Evolutionary conservation across 495 filamentous ascomycete genomes (phyloP).

Genomic region (Neurospora sp.): DNA sequence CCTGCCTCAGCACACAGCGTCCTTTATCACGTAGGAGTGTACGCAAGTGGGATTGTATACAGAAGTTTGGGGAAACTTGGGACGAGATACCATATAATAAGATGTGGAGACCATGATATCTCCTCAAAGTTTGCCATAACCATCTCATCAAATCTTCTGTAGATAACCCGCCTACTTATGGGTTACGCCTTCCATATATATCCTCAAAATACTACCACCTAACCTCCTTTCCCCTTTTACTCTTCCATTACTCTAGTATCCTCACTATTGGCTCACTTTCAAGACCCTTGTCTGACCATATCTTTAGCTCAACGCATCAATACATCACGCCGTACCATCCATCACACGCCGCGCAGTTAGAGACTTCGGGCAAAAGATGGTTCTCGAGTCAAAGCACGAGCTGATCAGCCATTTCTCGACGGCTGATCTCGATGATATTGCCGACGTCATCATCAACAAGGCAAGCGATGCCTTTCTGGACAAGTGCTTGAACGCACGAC

Average conservation of each 20-base stretch:
- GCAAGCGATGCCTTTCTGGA: conserved; percentile 39
- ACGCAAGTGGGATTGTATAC: not conserved
- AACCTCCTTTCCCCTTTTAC: not conserved
- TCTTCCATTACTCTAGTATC: not conserved
- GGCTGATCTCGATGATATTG: conserved; percentile 30
- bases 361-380: conserved; percentile 38
- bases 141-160: not conserved
- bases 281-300: not conserved
- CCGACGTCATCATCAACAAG: conserved; percentile 28
- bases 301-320: conserved; percentile 35
- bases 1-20: not conserved
- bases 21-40: not conserved
- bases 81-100: not conserved
- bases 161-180: not conserved
- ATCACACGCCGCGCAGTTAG: conserved; percentile 31
- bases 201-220: not conserved
- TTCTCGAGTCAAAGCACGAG: conserved; percentile 29
- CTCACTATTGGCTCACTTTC: not conserved
- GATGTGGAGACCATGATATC: not conserved
- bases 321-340: conserved; percentile 29
- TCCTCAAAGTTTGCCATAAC: not conserved
- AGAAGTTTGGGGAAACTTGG: not conserved
- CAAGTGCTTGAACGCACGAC: conserved; percentile 32
- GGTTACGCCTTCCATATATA: not conserved
- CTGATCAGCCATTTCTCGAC: conserved; percentile 27